Percentiles rank a stretch among this genome's conserved stretches.
Evolutionary conservation across 176 grass and related monocot genomes (phyloP).

Genomic region (Chloris gayana): DNA sequence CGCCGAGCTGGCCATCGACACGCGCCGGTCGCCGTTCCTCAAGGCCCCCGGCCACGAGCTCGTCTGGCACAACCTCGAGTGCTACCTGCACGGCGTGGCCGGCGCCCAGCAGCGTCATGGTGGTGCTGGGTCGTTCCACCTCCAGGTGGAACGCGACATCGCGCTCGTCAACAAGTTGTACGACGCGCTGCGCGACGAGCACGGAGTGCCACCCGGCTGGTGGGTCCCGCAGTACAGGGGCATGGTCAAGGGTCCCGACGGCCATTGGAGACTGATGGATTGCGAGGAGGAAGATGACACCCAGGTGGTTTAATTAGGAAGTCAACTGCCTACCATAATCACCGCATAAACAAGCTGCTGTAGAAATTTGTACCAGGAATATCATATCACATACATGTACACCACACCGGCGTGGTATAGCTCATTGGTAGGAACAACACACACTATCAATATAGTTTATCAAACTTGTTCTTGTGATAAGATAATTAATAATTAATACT

Average conservation of each 20-base stretch:
- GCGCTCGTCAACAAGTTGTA: constrained; percentile 61
- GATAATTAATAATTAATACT: too few relatives aligned
- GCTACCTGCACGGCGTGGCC: constrained; percentile 65
- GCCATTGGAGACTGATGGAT: constrained; percentile 52
- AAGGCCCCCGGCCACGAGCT: constrained; percentile 32
- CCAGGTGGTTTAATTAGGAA: not conserved
- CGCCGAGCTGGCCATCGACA: constrained; percentile 56
- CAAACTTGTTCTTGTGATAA: too few relatives aligned
- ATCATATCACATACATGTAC: not conserved
- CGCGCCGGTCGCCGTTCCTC: constrained; percentile 51
- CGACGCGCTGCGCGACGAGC: constrained; percentile 48
- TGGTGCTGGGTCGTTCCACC: constrained; percentile 33
- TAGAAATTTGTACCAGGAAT: not conserved
- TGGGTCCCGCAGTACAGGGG: constrained; percentile 54
- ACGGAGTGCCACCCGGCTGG: constrained; percentile 52
- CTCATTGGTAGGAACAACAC: too few relatives aligned
- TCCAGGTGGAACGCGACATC: constrained; percentile 61
- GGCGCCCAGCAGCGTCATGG: constrained; percentile 18
- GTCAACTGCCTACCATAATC: not conserved
- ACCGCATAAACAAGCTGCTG: not conserved
- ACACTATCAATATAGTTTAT: too few relatives aligned
- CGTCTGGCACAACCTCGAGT: constrained; percentile 65
- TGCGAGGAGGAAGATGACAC: constrained; percentile 33
- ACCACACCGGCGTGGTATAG: not conserved
- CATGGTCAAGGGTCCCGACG: constrained; percentile 42